These are phyloP conservation scores for Suhomyces maxii DNA, from an alignment of 1,139 yeast genomes.

Conservation along the genomic window DNA sequence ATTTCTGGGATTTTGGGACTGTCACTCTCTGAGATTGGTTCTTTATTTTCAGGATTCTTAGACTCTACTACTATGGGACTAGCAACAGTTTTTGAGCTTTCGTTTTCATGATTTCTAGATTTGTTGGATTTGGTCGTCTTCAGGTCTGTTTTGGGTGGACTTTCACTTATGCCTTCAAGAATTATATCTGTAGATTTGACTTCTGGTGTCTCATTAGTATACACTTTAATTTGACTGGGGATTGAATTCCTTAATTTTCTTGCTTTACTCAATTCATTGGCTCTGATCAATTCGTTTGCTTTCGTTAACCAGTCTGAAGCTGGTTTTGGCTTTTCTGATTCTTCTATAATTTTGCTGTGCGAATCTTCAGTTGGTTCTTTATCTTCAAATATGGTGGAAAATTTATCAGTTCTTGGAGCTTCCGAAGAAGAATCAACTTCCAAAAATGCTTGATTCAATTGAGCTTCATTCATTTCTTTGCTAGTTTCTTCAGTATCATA, in stretches of 20 bases:
- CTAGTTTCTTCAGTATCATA: not conserved
- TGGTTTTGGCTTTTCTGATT: not conserved
- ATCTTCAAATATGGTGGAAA: constrained; percentile 15
- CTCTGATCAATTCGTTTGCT: constrained; percentile 4
- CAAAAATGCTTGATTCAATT: constrained; percentile 11
- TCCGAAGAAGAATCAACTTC: constrained; percentile 10
- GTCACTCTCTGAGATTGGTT: too few species aligned
- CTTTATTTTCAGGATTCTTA: too few species aligned
- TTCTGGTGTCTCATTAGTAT: not conserved
- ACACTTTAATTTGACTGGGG: not conserved
- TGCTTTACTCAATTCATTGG: not conserved
- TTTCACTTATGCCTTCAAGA: not conserved
- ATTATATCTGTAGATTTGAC: not conserved
- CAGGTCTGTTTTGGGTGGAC: not conserved
- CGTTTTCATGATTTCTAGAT: too few species aligned
- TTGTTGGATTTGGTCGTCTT: not conserved
- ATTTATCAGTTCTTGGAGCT: constrained; percentile 6
- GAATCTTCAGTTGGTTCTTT: constrained; percentile 6
- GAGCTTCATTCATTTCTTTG: not conserved
- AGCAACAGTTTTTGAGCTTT: too few species aligned
- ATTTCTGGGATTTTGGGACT: not conserved
- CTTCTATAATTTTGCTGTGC: not conserved
- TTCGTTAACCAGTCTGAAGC: constrained; percentile 6
- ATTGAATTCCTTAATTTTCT: not conserved
- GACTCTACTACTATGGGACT: too few species aligned